phyloP scores from a whole-genome alignment of 768 basidiomycete genomes.

The Rhizopogon vesiculosus region DNA sequence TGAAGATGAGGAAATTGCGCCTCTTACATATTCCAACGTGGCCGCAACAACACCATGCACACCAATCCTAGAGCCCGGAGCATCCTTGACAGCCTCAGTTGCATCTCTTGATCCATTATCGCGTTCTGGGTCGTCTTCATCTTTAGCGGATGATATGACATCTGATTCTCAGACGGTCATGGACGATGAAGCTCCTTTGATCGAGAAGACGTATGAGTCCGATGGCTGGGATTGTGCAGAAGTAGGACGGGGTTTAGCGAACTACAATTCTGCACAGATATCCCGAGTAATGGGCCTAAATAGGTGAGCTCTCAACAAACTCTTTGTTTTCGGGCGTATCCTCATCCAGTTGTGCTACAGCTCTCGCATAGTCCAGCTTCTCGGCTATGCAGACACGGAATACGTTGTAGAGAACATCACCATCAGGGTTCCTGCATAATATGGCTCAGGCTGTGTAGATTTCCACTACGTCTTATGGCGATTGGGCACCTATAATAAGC shows the following conservation, averaged over 20 bases:
- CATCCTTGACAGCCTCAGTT: conserved; percentile 41
- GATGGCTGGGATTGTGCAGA: conserved; percentile 74
- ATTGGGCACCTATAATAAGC: background rate
- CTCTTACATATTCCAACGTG: conserved; percentile 41
- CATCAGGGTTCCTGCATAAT: conserved; percentile 49
- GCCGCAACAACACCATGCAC: conserved; percentile 26
- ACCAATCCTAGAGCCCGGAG: conserved; percentile 39
- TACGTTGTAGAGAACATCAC: conserved; percentile 96
- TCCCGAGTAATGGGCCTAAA: conserved; percentile 82
- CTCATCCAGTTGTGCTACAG: conserved; percentile 35
- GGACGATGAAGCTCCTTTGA: conserved; percentile 27
- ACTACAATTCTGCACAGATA: conserved; percentile 95
- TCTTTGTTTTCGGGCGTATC: background rate
- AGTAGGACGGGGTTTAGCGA: conserved; percentile 91
- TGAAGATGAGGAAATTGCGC: conserved; percentile 21
- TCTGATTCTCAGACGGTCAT: conserved; percentile 19
- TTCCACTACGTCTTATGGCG: conserved; percentile 15
- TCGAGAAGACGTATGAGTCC: conserved; percentile 31
- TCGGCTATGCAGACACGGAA: conserved; percentile 96
- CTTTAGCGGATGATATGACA: conserved; percentile 22
- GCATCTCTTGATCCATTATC: conserved; percentile 42
- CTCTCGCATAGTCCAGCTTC: conserved; percentile 67
- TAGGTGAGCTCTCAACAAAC: conserved; percentile 55
- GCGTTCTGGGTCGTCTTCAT: conserved; percentile 32
- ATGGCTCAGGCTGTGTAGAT: conserved; percentile 48